Evolutionary conservation across 176 grass and related monocot species (phyloP).

Genomic region (Aegilops sharonensis): DNA sequence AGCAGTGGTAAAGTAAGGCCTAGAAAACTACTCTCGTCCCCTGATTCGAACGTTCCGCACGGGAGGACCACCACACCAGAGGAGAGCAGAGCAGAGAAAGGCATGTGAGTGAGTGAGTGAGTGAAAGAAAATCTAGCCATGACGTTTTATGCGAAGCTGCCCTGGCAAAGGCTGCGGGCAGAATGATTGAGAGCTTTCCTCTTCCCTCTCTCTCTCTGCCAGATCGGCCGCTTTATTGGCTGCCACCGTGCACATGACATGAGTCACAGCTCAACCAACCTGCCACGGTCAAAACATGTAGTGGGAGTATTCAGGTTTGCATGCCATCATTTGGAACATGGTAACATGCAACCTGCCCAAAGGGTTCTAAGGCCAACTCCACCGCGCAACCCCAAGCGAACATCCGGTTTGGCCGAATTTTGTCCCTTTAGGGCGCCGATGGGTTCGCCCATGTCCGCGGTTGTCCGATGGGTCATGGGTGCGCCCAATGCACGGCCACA

Average conservation of each 20-base stretch:
- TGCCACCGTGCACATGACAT: conserved; percentile 36
- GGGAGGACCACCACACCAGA: neutral
- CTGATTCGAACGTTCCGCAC: neutral
- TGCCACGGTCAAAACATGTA: conserved; percentile 23
- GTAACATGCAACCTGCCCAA: neutral
- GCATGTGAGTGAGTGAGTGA: neutral
- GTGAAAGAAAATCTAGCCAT: conserved; percentile 33
- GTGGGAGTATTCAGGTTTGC: neutral
- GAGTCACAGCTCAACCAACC: neutral
- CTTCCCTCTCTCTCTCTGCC: neutral
- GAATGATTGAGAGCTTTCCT: conserved; percentile 37
- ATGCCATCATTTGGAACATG: neutral
- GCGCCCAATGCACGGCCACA: too few species aligned
- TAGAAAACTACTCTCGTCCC: neutral
- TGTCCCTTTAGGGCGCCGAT: too few species aligned
- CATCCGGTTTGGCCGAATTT: too few species aligned
- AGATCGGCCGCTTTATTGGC: conserved; percentile 45
- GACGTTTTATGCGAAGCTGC: conserved; percentile 33
- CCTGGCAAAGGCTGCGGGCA: conserved; percentile 29
- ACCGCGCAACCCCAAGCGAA: too few species aligned
- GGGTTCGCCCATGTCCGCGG: too few species aligned
- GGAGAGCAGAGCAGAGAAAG: neutral
- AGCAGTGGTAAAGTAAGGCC: too few species aligned
- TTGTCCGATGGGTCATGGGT: too few species aligned
- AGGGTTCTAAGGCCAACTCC: neutral